These are phyloP conservation scores for Neurospora sp. DNA, from an alignment of 495 filamentous ascomycete genomes.

Conservation along the genomic window DNA sequence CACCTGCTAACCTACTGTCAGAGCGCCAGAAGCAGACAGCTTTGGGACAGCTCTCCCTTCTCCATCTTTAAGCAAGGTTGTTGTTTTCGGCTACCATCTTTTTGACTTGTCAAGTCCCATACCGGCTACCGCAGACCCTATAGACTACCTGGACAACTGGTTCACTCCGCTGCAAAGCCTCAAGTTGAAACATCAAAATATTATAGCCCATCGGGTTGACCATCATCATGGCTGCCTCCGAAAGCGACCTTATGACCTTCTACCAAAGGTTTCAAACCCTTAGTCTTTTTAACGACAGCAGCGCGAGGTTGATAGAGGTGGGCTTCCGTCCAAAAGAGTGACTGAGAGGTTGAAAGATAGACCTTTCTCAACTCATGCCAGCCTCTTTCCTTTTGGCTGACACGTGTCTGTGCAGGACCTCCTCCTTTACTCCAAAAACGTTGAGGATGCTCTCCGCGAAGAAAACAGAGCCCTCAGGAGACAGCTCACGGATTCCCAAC, in stretches of 20 bases:
- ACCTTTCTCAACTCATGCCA: slow-evolving; percentile 2
- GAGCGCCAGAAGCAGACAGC: not conserved
- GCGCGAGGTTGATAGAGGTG: slow-evolving; percentile 30
- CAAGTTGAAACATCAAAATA: not conserved
- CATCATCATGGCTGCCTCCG: not conserved
- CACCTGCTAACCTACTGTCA: not conserved
- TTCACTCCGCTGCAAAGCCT: not conserved
- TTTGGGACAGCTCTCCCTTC: not conserved
- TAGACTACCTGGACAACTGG: not conserved
- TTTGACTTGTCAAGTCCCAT: not conserved
- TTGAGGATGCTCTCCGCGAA: slow-evolving; percentile 24
- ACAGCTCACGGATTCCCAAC: slow-evolving; percentile 25
- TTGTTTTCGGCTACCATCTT: not conserved
- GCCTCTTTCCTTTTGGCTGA: not conserved
- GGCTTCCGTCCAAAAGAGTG: slow-evolving; percentile 5
- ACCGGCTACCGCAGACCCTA: not conserved
- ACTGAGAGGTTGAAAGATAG: not conserved
- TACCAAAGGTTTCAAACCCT: slow-evolving; percentile 31
- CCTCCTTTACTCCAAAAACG: slow-evolving; percentile 25
- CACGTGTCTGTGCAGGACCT: slow-evolving; percentile 28
- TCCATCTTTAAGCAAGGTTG: not conserved
- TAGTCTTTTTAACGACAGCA: slow-evolving; percentile 23
- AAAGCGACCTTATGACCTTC: slow-evolving; percentile 26
- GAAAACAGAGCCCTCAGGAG: slow-evolving; percentile 28
- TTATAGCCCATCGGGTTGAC: not conserved